Percentiles rank a stretch among this genome's conserved stretches.
Evolutionary conservation across 2,329 filamentous ascomycete species (phyloP).

Genomic region (Pseudogymnoascus sp.): DNA sequence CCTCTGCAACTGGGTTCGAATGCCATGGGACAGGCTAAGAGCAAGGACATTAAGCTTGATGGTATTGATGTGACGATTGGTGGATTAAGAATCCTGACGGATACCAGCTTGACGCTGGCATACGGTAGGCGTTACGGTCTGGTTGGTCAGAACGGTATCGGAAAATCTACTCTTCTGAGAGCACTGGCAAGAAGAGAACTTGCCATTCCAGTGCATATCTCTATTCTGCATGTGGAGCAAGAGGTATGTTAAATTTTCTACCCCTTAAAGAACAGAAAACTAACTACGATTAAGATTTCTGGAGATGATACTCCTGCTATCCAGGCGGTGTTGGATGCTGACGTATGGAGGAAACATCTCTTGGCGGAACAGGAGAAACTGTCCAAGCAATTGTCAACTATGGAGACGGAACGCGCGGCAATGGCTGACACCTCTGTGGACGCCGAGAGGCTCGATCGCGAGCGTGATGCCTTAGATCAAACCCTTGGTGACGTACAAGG

Average conservation of each 20-base stretch:
- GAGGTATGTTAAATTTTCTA: conserved; percentile 52
- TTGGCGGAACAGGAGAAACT: conserved; percentile 86
- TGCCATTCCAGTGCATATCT: conserved; percentile 91
- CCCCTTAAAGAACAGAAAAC: conserved; percentile 2
- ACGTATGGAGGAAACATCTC: conserved; percentile 96
- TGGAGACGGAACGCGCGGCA: conserved; percentile 68
- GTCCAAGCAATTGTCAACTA: conserved; percentile 59
- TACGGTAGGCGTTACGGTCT: conserved; percentile 94
- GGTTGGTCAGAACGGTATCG: conserved; percentile 98
- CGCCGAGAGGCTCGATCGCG: conserved; percentile 73
- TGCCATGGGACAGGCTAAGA: conserved; percentile 66
- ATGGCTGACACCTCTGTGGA: conserved; percentile 90
- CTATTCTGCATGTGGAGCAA: conserved; percentile 97
- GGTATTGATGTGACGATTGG: conserved; percentile 91
- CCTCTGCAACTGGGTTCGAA: conserved; percentile 76
- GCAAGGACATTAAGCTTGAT: conserved; percentile 98
- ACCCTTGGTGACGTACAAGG: conserved; percentile 85
- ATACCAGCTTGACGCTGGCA: conserved; percentile 82
- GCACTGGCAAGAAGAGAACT: conserved; percentile 90
- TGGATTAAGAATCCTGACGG: conserved; percentile 78
- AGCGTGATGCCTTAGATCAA: conserved; percentile 82
- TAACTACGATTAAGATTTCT: conserved; percentile 53
- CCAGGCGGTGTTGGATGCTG: conserved; percentile 91
- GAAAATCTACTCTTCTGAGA: conserved; percentile 88
- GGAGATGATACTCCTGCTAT: conserved; percentile 93